Conservation (phyloP, 495 filamentous ascomycete species). For the Cercophora samala region DNA sequence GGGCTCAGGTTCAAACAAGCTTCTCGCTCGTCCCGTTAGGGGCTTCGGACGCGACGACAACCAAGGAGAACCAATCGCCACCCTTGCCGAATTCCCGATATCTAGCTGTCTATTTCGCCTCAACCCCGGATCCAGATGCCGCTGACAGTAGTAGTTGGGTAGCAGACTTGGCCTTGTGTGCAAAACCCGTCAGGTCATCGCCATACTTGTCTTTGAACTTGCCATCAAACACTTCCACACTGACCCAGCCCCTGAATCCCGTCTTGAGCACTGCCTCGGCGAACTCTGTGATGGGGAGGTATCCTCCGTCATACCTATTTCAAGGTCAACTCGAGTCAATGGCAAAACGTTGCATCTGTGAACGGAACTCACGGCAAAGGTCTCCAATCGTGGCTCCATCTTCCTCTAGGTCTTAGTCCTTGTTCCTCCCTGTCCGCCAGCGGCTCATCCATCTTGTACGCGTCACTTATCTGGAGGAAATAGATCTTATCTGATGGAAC, state of each 20-base stretch:
- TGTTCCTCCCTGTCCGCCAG: slow-evolving; percentile 43
- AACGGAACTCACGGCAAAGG: slow-evolving; percentile 51
- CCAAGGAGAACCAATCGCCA: not conserved
- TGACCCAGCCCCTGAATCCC: slow-evolving; percentile 70
- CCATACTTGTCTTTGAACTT: slow-evolving; percentile 54
- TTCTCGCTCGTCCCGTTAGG: too few relatives aligned
- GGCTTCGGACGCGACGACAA: not conserved
- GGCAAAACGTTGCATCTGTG: not conserved
- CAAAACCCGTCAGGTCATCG: slow-evolving; percentile 54
- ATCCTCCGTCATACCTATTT: slow-evolving; percentile 59
- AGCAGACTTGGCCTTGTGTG: slow-evolving; percentile 57
- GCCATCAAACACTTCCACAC: slow-evolving; percentile 73
- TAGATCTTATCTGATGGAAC: slow-evolving; percentile 71
- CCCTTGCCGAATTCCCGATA: not conserved
- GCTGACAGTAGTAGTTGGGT: slow-evolving; percentile 36
- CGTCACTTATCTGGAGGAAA: slow-evolving; percentile 73
- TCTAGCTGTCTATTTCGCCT: not conserved
- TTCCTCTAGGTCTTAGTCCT: slow-evolving; percentile 55
- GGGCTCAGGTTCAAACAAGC: not conserved
- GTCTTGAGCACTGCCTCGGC: slow-evolving; percentile 64
- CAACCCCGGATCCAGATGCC: not conserved
- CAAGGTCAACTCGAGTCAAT: not conserved
- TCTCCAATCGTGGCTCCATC: slow-evolving; percentile 70
- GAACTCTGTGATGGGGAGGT: slow-evolving; percentile 66
- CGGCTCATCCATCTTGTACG: slow-evolving; percentile 60